phyloP scores from a whole-genome alignment of 129 eudicot species.

The Arctium minus region DNA sequence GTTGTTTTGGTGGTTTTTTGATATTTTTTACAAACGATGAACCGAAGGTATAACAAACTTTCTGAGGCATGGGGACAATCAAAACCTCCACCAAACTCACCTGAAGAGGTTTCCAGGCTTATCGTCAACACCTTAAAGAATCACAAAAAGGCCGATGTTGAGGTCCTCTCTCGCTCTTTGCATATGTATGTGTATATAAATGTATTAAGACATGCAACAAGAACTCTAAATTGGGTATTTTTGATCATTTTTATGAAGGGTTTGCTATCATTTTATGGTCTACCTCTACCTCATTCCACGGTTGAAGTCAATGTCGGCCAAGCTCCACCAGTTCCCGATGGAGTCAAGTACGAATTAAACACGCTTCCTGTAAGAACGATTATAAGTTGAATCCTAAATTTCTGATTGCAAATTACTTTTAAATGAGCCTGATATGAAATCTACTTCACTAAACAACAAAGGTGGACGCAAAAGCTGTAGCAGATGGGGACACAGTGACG shows the following conservation, averaged over 20 bases:
- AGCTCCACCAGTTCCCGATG: conserved; percentile 46
- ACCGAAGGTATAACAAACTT: conserved; percentile 71
- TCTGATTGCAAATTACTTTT: neutral
- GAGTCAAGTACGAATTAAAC: conserved; percentile 67
- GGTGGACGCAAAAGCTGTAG: conserved; percentile 89
- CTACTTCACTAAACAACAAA: conserved; percentile 21
- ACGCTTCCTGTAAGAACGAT: conserved; percentile 73
- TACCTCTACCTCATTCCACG: conserved; percentile 61
- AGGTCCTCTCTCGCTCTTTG: conserved; percentile 40
- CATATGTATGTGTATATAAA: neutral
- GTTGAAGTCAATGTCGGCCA: conserved; percentile 42
- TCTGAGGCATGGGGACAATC: conserved; percentile 72
- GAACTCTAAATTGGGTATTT: neutral
- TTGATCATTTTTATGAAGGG: conserved; percentile 44
- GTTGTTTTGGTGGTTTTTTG: neutral
- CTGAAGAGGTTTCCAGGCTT: conserved; percentile 76
- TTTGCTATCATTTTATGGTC: conserved; percentile 74
- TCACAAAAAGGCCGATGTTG: conserved; percentile 90
- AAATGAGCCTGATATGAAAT: neutral
- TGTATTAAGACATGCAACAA: neutral
- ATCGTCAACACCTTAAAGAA: conserved; percentile 59
- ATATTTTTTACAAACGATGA: neutral
- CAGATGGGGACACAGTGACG: conserved; percentile 92
- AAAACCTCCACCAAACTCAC: conserved; percentile 72
- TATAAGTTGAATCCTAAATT: neutral